Evolutionary conservation across 805 yeast genomes (phyloP).

Genomic region (Millerago galiae): DNA sequence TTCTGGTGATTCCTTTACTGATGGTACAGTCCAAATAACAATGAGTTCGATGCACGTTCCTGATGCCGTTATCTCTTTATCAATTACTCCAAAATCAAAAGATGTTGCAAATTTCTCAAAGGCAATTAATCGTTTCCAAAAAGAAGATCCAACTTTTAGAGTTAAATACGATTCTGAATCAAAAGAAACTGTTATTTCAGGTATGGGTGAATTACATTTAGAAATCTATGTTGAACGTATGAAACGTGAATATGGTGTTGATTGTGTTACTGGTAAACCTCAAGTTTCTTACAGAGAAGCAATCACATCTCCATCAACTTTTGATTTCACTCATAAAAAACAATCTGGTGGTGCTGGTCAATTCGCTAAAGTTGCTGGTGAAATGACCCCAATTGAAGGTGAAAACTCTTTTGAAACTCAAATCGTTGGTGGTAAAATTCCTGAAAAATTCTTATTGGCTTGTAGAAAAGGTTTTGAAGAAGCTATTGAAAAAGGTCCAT

Average conservation of each 20-base stretch:
- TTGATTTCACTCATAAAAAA: constrained; percentile 94
- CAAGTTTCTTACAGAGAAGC: constrained; percentile 98
- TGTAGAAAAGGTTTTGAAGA: constrained; percentile 96
- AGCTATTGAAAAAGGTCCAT: constrained; percentile 91
- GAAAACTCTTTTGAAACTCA: constrained; percentile 76
- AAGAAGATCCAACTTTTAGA: constrained; percentile 98
- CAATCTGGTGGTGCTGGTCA: constrained; percentile 99
- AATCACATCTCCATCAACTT: constrained; percentile 60
- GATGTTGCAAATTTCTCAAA: constrained; percentile 89
- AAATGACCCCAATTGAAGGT: constrained; percentile 55
- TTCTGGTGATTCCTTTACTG: constrained; percentile 96
- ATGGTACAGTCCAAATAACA: constrained; percentile 70
- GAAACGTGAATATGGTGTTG: constrained; percentile 95
- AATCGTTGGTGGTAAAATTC: constrained; percentile 94
- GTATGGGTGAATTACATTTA: constrained; percentile 97
- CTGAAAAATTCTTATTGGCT: constrained; percentile 90
- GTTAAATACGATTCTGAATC: constrained; percentile 86
- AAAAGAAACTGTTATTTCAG: constrained; percentile 90
- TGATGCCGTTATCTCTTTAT: constrained; percentile 93
- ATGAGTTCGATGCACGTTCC: constrained; percentile 99
- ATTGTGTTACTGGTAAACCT: constrained; percentile 93
- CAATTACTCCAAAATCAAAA: constrained; percentile 81
- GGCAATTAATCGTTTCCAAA: constrained; percentile 95
- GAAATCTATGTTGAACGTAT: constrained; percentile 98
- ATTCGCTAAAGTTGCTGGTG: constrained; percentile 93